Evolutionary conservation across 2,329 filamentous ascomycete genomes (phyloP), one percentile per base, ranked within the genome.

Genomic region (Pseudogymnoascus sp.): DNA sequence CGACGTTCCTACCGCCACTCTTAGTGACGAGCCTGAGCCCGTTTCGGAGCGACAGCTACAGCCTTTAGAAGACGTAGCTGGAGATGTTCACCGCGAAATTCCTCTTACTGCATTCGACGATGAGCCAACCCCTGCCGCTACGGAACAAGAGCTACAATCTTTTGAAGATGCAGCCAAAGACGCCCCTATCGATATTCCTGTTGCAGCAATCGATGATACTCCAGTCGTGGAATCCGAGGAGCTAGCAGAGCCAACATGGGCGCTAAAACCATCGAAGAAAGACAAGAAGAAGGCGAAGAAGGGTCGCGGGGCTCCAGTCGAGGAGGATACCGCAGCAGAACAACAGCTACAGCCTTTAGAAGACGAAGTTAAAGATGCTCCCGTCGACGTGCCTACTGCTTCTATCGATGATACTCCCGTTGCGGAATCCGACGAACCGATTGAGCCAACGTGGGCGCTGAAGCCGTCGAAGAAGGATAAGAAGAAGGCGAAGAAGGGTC

Each of bases 201-300:
- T 35, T 57, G n/a, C n/a, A 21, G 50, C 23, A 64, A 65, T 26
- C 9, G 26, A 47, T 13, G 61, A 40, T 38, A 9, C 28, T 23
- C 4, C 31, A 8, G 11, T 33, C 3, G 47, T 11, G 13, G 33
- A 33, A 57, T 11, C 33, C 8, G 61, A 53, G 8, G 31, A 63
- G 47, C 26, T 17, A 35, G 11, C 19, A 15, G 40, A 40, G 26
- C 21, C 40, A 9, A 60, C 15, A 9, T 36, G 28, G 33, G 31
- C 44, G 7, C 11, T 31, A 6, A 50, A 59, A 19, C 61, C 40
- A 23, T 71, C 71, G 15, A 76, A 75, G 64, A 76, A 76, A 65
- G 70, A 71, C 9, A 79, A 79, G 71, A 80, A 72, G 62, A 72
- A 71, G 42, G 31, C 26, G 17, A 60, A 28, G 23, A 36, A 60